Evolutionary conservation across 1,284 basidiomycete species (phyloP).

Genomic region (Ganoderma lingzhi): DNA sequence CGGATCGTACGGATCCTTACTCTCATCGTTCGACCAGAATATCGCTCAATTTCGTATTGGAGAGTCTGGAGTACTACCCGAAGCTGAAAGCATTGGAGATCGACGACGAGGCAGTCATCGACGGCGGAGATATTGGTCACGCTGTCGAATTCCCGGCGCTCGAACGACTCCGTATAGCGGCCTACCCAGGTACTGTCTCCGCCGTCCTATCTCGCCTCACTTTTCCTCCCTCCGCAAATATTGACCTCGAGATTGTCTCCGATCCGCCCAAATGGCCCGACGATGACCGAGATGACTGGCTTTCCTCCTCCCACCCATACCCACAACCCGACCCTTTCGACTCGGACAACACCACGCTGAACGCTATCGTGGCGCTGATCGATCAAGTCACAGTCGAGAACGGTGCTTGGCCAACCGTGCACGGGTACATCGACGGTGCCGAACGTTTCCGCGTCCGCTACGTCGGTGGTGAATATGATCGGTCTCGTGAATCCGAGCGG

Average conservation of each 20-base stretch:
- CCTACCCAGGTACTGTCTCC: background rate
- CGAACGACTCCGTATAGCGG: background rate
- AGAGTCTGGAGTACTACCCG: background rate
- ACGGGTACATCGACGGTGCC: background rate
- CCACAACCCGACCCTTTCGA: background rate
- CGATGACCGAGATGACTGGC: too few species aligned
- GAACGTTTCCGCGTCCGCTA: background rate
- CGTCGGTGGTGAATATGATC: background rate
- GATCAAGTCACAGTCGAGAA: background rate
- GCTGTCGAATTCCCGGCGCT: background rate
- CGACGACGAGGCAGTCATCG: background rate
- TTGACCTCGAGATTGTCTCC: background rate
- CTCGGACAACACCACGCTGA: background rate
- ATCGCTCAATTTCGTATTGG: background rate
- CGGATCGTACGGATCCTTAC: background rate
- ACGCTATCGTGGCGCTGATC: background rate
- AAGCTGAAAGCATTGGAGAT: background rate
- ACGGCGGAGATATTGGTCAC: background rate
- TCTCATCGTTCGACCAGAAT: background rate
- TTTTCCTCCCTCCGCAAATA: background rate
- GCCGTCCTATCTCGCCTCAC: background rate
- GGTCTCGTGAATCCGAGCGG: background rate
- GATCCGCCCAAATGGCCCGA: too few species aligned
- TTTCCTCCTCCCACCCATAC: too few species aligned
- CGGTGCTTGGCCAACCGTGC: background rate